Evolutionary conservation across 2,329 filamentous ascomycete genomes (phyloP).

Genomic region (Talaromyces albobiverticillius): DNA sequence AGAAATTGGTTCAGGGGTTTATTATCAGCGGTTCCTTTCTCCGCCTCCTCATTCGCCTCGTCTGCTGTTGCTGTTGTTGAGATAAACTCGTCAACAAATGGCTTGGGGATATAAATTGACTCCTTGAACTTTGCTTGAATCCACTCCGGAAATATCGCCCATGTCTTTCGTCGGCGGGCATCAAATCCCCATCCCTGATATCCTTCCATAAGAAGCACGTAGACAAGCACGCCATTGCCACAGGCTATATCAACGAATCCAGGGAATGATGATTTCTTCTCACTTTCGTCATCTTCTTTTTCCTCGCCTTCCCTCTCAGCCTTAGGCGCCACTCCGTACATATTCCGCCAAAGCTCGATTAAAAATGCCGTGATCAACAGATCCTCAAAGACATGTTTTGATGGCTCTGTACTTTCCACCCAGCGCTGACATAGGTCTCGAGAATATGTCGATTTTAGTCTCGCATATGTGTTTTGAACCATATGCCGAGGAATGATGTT

Average conservation of each 20-base stretch:
- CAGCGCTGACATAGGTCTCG: constrained; percentile 67
- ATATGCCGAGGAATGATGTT: constrained; percentile 70
- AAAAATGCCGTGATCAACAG: constrained; percentile 86
- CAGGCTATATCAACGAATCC: constrained; percentile 96
- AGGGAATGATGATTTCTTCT: constrained; percentile 55
- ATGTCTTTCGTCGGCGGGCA: constrained; percentile 79
- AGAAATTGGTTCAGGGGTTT: constrained; percentile 8
- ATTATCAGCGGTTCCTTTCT: not conserved
- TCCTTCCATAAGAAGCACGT: constrained; percentile 76
- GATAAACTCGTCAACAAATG: constrained; percentile 34
- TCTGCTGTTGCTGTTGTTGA: not conserved
- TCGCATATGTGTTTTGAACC: constrained; percentile 78
- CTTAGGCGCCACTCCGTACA: constrained; percentile 58
- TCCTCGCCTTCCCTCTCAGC: constrained; percentile 16
- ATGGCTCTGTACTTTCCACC: constrained; percentile 82
- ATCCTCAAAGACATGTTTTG: constrained; percentile 95
- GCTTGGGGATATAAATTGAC: constrained; percentile 59
- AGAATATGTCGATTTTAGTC: constrained; percentile 77
- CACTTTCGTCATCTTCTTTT: constrained; percentile 10
- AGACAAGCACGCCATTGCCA: constrained; percentile 86
- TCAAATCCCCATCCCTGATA: constrained; percentile 90
- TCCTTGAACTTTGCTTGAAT: constrained; percentile 55
- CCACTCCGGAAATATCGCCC: constrained; percentile 64
- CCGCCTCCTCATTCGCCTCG: not conserved
- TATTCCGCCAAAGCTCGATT: constrained; percentile 83